Conservation (phyloP, 306 rosid species). For the Dryas octopetala region DNA sequence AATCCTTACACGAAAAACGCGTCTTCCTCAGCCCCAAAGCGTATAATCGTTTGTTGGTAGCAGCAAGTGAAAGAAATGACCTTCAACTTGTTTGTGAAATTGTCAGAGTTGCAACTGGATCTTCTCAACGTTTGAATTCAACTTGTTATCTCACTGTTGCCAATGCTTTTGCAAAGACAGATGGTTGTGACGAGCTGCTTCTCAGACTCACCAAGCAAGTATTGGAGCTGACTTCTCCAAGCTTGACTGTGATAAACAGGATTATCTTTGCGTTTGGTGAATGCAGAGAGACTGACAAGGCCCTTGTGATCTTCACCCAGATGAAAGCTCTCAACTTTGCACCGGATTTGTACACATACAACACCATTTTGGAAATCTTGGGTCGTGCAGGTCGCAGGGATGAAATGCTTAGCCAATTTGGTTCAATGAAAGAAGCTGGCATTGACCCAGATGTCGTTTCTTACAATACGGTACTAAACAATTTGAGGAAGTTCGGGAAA, state of each 20-base stretch:
- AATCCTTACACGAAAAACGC: slow-evolving; percentile 40
- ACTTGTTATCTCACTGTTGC: slow-evolving; percentile 51
- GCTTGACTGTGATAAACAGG: slow-evolving; percentile 51
- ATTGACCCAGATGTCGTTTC: slow-evolving; percentile 61
- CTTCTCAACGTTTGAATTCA: slow-evolving; percentile 41
- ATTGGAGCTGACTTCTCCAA: slow-evolving; percentile 42
- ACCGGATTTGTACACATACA: slow-evolving; percentile 65
- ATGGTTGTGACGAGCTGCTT: slow-evolving; percentile 36
- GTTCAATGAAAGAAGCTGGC: slow-evolving; percentile 53
- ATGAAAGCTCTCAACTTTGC: slow-evolving; percentile 35
- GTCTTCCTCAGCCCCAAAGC: slow-evolving; percentile 31
- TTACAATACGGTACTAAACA: slow-evolving; percentile 68
- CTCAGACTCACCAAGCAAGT: slow-evolving; percentile 45
- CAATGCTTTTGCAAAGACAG: slow-evolving; percentile 52
- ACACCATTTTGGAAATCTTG: slow-evolving; percentile 66
- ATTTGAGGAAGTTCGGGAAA: slow-evolving; percentile 71
- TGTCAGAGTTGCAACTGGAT: slow-evolving; percentile 48
- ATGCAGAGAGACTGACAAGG: slow-evolving; percentile 66
- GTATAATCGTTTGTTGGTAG: slow-evolving; percentile 44
- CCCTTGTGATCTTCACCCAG: slow-evolving; percentile 59
- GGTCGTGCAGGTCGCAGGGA: slow-evolving; percentile 54
- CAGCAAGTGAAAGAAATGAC: slow-evolving; percentile 57
- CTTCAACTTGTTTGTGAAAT: slow-evolving; percentile 45
- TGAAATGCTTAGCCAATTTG: slow-evolving; percentile 56
- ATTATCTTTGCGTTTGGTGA: slow-evolving; percentile 61